Conservation (phyloP, 2,329 filamentous ascomycete genomes). For the Westerdykella aurantiaca region DNA sequence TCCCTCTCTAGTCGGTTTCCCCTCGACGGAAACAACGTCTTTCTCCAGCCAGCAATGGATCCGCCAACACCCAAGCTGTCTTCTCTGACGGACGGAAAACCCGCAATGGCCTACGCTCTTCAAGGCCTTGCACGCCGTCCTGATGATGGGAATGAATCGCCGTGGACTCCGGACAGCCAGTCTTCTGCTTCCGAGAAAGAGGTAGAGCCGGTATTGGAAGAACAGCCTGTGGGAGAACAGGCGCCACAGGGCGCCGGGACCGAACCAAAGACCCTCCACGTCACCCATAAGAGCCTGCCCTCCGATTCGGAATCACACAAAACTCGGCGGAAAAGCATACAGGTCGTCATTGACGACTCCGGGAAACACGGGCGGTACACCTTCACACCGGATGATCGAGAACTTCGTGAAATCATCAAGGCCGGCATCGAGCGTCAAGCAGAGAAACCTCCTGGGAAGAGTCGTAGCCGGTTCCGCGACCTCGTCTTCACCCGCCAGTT, state of each 20-base stretch:
- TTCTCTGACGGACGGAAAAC: conserved; percentile 13
- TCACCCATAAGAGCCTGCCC: conserved; percentile 19
- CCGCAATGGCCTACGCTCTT: conserved; percentile 24
- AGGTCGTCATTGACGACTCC: conserved; percentile 44
- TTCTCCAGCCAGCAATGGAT: no score
- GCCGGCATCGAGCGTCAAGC: conserved; percentile 42
- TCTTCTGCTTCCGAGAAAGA: conserved; percentile 20
- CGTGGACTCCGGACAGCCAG: conserved; percentile 25
- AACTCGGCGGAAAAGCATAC: conserved; percentile 38
- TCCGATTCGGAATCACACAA: conserved; percentile 15
- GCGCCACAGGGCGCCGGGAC: conserved; percentile 36
- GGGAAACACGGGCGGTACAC: conserved; percentile 44
- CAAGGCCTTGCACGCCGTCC: conserved; percentile 20
- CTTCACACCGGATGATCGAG: conserved; percentile 46
- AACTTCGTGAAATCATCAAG: conserved; percentile 44
- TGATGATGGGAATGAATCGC: conserved; percentile 13
- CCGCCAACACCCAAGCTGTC: conserved; percentile 8
- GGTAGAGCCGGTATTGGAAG: no score
- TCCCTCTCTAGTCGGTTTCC: no score
- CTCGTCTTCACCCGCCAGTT: conserved; percentile 68
- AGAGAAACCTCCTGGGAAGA: conserved; percentile 26
- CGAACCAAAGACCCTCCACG: conserved; percentile 25
- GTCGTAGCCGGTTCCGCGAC: conserved; percentile 44
- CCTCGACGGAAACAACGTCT: no score
- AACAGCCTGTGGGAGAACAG: conserved; percentile 28